A percentile compares a stretch with the other conserved stretches of the same genome.
Conservation (phyloP, 345 rosid genomes). For the Ceriops decandra region DNA sequence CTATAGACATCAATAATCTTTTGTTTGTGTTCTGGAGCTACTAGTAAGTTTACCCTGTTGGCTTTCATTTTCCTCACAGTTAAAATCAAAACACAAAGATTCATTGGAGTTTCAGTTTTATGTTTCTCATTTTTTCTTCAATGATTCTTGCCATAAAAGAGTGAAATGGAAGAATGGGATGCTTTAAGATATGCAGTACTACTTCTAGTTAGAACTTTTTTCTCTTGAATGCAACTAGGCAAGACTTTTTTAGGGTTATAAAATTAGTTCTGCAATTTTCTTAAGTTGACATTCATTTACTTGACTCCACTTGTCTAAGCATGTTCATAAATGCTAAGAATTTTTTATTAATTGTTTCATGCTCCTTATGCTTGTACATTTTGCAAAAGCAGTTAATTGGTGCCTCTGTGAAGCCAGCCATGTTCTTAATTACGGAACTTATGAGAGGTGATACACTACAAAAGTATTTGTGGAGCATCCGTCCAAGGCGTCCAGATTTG, state of each 20-base stretch:
- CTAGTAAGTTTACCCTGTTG: not conserved
- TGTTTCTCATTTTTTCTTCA: not conserved
- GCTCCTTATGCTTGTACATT: conserved; percentile 4
- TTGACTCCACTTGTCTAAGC: not conserved
- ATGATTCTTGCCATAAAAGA: not conserved
- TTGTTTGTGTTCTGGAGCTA: not conserved
- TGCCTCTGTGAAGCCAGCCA: conserved; percentile 44
- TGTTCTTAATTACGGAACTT: conserved; percentile 61
- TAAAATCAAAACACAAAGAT: not conserved
- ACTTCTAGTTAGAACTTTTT: not conserved
- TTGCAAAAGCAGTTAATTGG: conserved; percentile 48
- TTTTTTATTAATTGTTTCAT: not conserved
- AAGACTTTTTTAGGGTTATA: too few relatives aligned
- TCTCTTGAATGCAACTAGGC: not conserved
- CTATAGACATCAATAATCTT: not conserved
- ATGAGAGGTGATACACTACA: conserved; percentile 47
- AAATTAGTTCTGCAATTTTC: too few relatives aligned
- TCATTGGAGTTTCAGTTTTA: not conserved
- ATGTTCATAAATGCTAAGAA: not conserved
- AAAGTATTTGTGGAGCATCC: conserved; percentile 39
- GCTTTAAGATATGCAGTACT: not conserved
- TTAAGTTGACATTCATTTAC: not conserved
- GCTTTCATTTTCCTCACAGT: not conserved
- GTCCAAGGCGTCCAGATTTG: conserved; percentile 39
- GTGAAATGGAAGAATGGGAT: not conserved